Evolutionary conservation across 2,329 filamentous ascomycete species (phyloP).

Genomic region (Elsinoe australis): DNA sequence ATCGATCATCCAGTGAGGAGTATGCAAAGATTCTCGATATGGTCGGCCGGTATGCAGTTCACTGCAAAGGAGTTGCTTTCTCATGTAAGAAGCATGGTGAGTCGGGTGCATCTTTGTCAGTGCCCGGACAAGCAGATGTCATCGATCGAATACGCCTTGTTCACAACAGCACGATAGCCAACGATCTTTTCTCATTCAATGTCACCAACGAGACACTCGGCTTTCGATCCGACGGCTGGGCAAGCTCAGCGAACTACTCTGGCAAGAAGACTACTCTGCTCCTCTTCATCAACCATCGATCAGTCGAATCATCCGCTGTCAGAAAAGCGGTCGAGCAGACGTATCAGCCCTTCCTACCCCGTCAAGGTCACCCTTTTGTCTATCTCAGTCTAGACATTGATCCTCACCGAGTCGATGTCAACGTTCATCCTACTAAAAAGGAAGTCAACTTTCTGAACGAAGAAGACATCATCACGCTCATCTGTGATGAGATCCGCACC

Average conservation of each 20-base stretch:
- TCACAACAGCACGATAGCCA: slow-evolving; percentile 74
- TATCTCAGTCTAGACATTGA: slow-evolving; percentile 92
- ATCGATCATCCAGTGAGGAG: slow-evolving; percentile 85
- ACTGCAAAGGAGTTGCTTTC: slow-evolving; percentile 85
- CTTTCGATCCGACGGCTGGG: slow-evolving; percentile 71
- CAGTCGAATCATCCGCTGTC: slow-evolving; percentile 80
- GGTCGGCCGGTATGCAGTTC: slow-evolving; percentile 85
- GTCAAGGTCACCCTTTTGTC: slow-evolving; percentile 86
- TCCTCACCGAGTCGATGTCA: slow-evolving; percentile 86
- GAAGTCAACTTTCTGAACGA: slow-evolving; percentile 98
- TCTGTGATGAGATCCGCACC: slow-evolving; percentile 71
- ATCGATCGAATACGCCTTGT: slow-evolving; percentile 85
- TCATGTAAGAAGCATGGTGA: slow-evolving; percentile 96
- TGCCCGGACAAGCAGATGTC: slow-evolving; percentile 62
- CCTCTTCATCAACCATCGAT: slow-evolving; percentile 93
- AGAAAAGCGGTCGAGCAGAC: slow-evolving; percentile 88
- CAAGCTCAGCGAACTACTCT: slow-evolving; percentile 90
- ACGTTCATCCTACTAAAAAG: slow-evolving; percentile 92
- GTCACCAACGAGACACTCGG: slow-evolving; percentile 69
- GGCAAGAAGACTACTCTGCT: slow-evolving; percentile 82
- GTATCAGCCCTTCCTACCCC: slow-evolving; percentile 80
- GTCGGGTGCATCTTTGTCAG: slow-evolving; percentile 70
- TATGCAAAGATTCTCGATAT: slow-evolving; percentile 97
- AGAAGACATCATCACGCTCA: slow-evolving; percentile 82
- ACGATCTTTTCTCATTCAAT: slow-evolving; percentile 73